Conservation (phyloP, 805 yeast species). For the Priceomyces carsonii region DNA sequence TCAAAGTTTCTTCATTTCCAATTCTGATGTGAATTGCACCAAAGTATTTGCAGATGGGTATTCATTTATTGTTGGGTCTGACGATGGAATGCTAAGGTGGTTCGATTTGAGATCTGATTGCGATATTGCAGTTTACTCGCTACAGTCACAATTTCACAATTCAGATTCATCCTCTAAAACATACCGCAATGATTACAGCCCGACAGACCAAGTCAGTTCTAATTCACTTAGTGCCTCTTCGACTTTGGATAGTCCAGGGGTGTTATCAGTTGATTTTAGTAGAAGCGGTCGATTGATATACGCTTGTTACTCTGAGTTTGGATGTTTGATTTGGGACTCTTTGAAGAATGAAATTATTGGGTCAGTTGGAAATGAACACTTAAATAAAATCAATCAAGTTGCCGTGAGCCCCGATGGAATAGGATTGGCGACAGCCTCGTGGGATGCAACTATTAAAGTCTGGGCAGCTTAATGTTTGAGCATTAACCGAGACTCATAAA, state of each 20-base stretch:
- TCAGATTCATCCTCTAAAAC: neutral
- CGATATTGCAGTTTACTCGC: conserved; percentile 52
- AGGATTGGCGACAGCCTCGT: conserved; percentile 75
- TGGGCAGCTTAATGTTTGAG: conserved; percentile 47
- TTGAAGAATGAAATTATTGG: conserved; percentile 67
- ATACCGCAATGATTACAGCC: conserved; percentile 1
- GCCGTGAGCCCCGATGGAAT: conserved; percentile 71
- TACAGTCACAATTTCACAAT: conserved; percentile 13
- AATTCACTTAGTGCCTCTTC: conserved; percentile 13
- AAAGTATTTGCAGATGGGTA: conserved; percentile 70
- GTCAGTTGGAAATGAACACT: conserved; percentile 53
- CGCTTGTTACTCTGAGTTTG: conserved; percentile 73
- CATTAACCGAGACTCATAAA: neutral
- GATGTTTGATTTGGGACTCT: conserved; percentile 77
- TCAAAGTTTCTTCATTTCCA: conserved; percentile 54
- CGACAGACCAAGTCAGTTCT: conserved; percentile 13
- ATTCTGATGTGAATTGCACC: conserved; percentile 61
- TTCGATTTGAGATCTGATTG: conserved; percentile 81
- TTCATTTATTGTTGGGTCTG: conserved; percentile 73
- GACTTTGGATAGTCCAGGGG: conserved; percentile 62
- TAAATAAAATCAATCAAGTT: conserved; percentile 62
- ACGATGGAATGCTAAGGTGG: conserved; percentile 69
- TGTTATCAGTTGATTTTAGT: conserved; percentile 71
- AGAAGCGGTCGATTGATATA: conserved; percentile 72
- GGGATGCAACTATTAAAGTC: conserved; percentile 73